These are phyloP conservation scores for Pseudocercospora crystallina DNA, from an alignment of 2,329 filamentous ascomycete species.

Conservation along the genomic window DNA sequence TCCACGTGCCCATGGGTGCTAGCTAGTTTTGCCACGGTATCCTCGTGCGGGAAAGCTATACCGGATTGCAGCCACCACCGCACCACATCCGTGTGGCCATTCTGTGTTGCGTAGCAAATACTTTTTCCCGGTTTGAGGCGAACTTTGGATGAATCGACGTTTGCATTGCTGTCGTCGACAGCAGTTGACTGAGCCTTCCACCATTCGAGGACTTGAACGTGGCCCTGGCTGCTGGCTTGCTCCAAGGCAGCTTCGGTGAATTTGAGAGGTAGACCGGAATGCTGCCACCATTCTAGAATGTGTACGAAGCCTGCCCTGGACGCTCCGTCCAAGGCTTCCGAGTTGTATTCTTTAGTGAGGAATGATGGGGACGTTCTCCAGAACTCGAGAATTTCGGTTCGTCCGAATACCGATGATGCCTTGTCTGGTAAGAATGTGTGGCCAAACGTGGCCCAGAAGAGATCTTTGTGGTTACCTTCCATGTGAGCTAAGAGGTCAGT, in stretches of 20 bases:
- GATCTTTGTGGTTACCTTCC: slow-evolving; percentile 64
- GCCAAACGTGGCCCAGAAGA: slow-evolving; percentile 84
- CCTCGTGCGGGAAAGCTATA: slow-evolving; percentile 75
- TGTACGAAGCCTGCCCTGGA: slow-evolving; percentile 81
- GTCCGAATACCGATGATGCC: slow-evolving; percentile 81
- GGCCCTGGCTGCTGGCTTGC: slow-evolving; percentile 79
- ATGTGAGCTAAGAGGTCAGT: slow-evolving; percentile 74
- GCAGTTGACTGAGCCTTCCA: slow-evolving; percentile 65
- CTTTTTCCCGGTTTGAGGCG: slow-evolving; percentile 79
- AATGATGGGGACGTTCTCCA: slow-evolving; percentile 84
- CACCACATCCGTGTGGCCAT: slow-evolving; percentile 73
- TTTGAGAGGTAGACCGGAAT: slow-evolving; percentile 73
- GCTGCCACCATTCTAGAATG: slow-evolving; percentile 89
- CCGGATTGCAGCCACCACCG: slow-evolving; percentile 85
- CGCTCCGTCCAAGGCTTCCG: slow-evolving; percentile 82
- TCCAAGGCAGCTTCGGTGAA: slow-evolving; percentile 88
- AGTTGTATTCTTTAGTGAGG: slow-evolving; percentile 80
- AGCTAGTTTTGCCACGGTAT: slow-evolving; percentile 79
- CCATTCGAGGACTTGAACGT: slow-evolving; percentile 87
- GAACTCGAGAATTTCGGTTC: slow-evolving; percentile 82
- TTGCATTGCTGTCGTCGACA: slow-evolving; percentile 29
- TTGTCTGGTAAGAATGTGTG: slow-evolving; percentile 81
- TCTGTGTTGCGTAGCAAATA: slow-evolving; percentile 79
- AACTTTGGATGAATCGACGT: slow-evolving; percentile 38
- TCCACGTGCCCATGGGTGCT: slow-evolving; percentile 81